Evolutionary conservation across 768 basidiomycete species (phyloP), one percentile per base, ranked within the genome.

Genomic region (Tulasnella sp.): DNA sequence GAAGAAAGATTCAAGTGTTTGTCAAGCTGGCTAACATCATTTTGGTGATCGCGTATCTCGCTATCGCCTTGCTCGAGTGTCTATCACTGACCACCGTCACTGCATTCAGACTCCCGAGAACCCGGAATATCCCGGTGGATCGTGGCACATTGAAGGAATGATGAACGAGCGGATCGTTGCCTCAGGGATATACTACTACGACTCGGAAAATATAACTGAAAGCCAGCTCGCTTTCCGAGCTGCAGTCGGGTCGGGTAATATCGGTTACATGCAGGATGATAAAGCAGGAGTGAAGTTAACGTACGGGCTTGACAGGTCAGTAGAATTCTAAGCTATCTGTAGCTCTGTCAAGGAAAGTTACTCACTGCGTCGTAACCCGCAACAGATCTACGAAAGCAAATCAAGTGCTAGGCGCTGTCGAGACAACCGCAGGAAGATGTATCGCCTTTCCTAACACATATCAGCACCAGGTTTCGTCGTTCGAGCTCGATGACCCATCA

Each of bases 361-460:
- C 47, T 40, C 11, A 32, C 17, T 40, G 29, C 52, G 52, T 26
- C 8, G 29, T n/a, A 7, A 68, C 63, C 26, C n/a, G 16, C 67
- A 34, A 1, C 6, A 70, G 69, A 7, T 19, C 32, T 11, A 32
- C 40, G 39, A 39, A 41, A 22, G 34, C n/a, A n/a, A 67, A 67
- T 71, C 86, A 88, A 77, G 79, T 83, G 74, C 77, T 86, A 41
- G 83, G 83, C 0, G 62, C 75, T 0, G 76, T 84, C 16, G 78
- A 80, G 1, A 77, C 85, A 22, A 77, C 73, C 0, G 65, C 75
- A 17, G 83, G 82, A 19, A 78, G 84, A 39, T 80, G 78, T 40
- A 75, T 87, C 42, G 81, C 82, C 42, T 87, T 85, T 74, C 87
- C 87, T 17, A 88, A 88, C 76, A 83, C 86, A 47, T 87, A 86